Conservation (phyloP, 2,329 filamentous ascomycete species). For the Aspergillus felis region DNA sequence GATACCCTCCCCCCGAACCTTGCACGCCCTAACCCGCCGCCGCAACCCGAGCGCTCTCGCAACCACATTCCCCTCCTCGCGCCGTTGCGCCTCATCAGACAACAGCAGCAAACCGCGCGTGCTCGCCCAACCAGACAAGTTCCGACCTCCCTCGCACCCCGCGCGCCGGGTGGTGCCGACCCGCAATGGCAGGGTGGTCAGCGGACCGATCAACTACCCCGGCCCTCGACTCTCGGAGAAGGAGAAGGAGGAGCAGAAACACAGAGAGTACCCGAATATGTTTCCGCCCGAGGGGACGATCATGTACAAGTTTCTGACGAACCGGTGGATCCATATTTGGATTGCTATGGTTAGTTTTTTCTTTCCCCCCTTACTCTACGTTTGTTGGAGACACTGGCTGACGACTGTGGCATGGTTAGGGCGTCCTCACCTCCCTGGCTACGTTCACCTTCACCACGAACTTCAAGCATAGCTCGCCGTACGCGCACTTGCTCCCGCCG, state of each 20-base stretch:
- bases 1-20: slow-evolving; percentile 27
- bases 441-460: slow-evolving; percentile 71
- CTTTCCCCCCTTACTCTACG: slow-evolving; percentile 7
- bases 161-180: slow-evolving; percentile 59
- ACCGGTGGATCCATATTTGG: slow-evolving; percentile 68
- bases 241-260: slow-evolving; percentile 63
- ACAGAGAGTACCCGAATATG: slow-evolving; percentile 78
- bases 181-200: slow-evolving; percentile 22
- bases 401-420: slow-evolving; percentile 35
- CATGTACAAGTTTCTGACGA: slow-evolving; percentile 80
- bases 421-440: slow-evolving; percentile 66
- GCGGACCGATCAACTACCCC: slow-evolving; percentile 61
- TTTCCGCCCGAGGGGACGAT: slow-evolving; percentile 81
- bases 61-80: slow-evolving; percentile 12
- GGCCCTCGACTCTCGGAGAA: slow-evolving; percentile 66
- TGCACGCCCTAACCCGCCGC: slow-evolving; percentile 24
- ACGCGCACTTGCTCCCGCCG: slow-evolving; percentile 71
- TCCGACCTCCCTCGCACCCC: slow-evolving; percentile 88
- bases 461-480: slow-evolving; percentile 75
- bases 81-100: slow-evolving; percentile 24
- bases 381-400: neutral
- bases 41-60: slow-evolving; percentile 7
- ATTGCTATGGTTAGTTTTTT: slow-evolving; percentile 67
- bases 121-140: slow-evolving; percentile 82
- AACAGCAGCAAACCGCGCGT: slow-evolving; percentile 56